Conservation (phyloP, 2,329 filamentous ascomycete species). For the Fusarium kyushuense region DNA sequence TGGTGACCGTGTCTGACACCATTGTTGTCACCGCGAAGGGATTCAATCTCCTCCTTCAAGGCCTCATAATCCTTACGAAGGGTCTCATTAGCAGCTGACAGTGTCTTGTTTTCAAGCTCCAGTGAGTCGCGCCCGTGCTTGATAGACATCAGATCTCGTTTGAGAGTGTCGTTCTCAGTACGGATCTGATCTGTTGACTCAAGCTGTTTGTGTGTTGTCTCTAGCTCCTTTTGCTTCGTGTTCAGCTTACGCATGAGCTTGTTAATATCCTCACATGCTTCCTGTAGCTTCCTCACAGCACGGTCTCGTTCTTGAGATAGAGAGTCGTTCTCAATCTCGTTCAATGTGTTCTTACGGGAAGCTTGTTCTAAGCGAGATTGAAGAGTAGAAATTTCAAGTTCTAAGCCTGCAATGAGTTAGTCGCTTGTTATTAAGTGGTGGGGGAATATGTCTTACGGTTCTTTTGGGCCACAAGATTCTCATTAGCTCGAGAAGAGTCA, state of each 20-base stretch:
- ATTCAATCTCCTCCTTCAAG: slow-evolving; percentile 56
- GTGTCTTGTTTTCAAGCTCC: slow-evolving; percentile 57
- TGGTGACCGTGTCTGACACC: slow-evolving; percentile 58
- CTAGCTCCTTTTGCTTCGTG: slow-evolving; percentile 57
- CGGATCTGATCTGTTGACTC: slow-evolving; percentile 57
- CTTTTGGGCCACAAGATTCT: slow-evolving; percentile 64
- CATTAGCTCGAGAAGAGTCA: slow-evolving; percentile 58
- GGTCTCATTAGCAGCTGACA: slow-evolving; percentile 57
- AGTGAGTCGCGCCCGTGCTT: slow-evolving; percentile 55
- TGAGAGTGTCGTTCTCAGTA: slow-evolving; percentile 55
- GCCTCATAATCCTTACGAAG: slow-evolving; percentile 53
- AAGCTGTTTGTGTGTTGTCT: slow-evolving; percentile 57
- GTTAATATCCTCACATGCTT: slow-evolving; percentile 70
- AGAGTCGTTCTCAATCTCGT: slow-evolving; percentile 72
- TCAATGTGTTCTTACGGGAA: slow-evolving; percentile 71
- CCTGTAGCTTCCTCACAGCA: slow-evolving; percentile 70
- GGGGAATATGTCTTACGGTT: slow-evolving; percentile 60
- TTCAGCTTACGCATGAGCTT: slow-evolving; percentile 60
- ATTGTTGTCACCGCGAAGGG: slow-evolving; percentile 58
- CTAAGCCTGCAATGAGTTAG: slow-evolving; percentile 60
- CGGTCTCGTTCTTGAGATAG: slow-evolving; percentile 74
- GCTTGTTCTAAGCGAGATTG: slow-evolving; percentile 72
- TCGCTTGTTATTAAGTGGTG: neutral
- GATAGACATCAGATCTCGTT: slow-evolving; percentile 57
- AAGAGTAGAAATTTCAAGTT: slow-evolving; percentile 69